phyloP scores from a whole-genome alignment of 495 filamentous ascomycete genomes.

The Penicillium salamii region DNA sequence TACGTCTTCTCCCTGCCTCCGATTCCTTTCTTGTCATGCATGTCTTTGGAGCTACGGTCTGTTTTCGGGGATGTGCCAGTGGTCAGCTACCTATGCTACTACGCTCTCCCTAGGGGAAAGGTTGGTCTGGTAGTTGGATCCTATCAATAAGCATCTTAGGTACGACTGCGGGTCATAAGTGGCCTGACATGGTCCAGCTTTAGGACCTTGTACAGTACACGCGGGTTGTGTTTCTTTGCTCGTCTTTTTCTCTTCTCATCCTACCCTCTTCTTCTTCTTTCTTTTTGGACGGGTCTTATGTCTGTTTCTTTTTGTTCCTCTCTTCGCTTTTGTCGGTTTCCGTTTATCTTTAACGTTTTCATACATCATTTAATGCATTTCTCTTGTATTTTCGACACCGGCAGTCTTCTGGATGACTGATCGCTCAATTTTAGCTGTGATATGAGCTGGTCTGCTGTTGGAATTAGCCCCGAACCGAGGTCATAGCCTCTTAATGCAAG shows the following conservation, averaged over 20 bases:
- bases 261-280: slow-evolving; percentile 8
- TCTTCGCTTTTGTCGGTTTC: slow-evolving; percentile 6
- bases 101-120: slow-evolving; percentile 12
- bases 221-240: slow-evolving; percentile 18
- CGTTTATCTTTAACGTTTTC: slow-evolving; percentile 15
- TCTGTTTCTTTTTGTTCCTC: slow-evolving; percentile 11
- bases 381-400: slow-evolving; percentile 11
- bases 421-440: neutral
- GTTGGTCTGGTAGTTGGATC: slow-evolving; percentile 20
- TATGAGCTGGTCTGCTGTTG: too few species aligned
- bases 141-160: slow-evolving; percentile 22
- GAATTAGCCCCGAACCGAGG: too few species aligned
- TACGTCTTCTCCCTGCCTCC: slow-evolving; percentile 5
- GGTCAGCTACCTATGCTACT: slow-evolving; percentile 11
- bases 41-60: slow-evolving; percentile 41
- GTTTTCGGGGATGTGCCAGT: slow-evolving; percentile 21
- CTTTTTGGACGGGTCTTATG: neutral
- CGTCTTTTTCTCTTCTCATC: slow-evolving; percentile 1
- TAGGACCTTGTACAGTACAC: slow-evolving; percentile 25
- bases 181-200: slow-evolving; percentile 13
- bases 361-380: slow-evolving; percentile 34
- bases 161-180: slow-evolving; percentile 9
- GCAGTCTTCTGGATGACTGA: neutral
- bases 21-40: slow-evolving; percentile 27
- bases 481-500: too few species aligned